Evolutionary conservation across 2,329 filamentous ascomycete species (phyloP).

Genomic region (Cercospora citrullina): DNA sequence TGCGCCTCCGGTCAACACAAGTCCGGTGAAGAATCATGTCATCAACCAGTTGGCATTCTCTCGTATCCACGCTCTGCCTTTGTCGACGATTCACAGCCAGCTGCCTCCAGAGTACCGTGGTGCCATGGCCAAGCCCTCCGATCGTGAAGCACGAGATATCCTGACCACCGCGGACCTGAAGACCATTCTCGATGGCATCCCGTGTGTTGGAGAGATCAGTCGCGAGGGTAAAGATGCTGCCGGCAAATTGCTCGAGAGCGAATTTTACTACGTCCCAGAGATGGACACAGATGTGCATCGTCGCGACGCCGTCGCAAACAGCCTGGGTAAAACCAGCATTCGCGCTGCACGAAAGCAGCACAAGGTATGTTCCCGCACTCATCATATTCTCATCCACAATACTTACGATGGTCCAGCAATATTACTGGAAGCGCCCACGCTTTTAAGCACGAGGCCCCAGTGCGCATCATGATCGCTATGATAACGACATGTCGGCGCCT

Average conservation of each 20-base stretch:
- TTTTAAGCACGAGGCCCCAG: slow-evolving; percentile 26
- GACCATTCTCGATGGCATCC: slow-evolving; percentile 68
- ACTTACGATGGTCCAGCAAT: slow-evolving; percentile 56
- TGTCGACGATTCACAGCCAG: slow-evolving; percentile 85
- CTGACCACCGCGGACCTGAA: slow-evolving; percentile 66
- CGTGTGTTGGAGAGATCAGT: slow-evolving; percentile 83
- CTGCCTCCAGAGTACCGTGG: slow-evolving; percentile 63
- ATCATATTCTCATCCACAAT: slow-evolving; percentile 1
- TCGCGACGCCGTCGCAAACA: slow-evolving; percentile 78
- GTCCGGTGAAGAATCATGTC: slow-evolving; percentile 75
- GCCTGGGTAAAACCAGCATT: slow-evolving; percentile 83
- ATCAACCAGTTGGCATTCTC: slow-evolving; percentile 96
- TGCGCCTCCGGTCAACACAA: slow-evolving; percentile 28
- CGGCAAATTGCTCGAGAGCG: slow-evolving; percentile 87
- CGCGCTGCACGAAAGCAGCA: slow-evolving; percentile 91
- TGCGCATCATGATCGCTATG: slow-evolving; percentile 16
- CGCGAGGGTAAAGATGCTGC: slow-evolving; percentile 95
- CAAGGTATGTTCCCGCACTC: slow-evolving; percentile 66
- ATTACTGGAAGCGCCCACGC: slow-evolving; percentile 67
- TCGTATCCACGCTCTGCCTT: slow-evolving; percentile 82
- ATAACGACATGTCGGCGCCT: slow-evolving; percentile 11
- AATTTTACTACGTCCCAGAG: slow-evolving; percentile 95
- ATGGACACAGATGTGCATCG: slow-evolving; percentile 76
- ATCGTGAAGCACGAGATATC: slow-evolving; percentile 32
- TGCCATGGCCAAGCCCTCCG: slow-evolving; percentile 35